phyloP scores from a whole-genome alignment of 148 eudicot genomes.

The Chenopodium suecicum region DNA sequence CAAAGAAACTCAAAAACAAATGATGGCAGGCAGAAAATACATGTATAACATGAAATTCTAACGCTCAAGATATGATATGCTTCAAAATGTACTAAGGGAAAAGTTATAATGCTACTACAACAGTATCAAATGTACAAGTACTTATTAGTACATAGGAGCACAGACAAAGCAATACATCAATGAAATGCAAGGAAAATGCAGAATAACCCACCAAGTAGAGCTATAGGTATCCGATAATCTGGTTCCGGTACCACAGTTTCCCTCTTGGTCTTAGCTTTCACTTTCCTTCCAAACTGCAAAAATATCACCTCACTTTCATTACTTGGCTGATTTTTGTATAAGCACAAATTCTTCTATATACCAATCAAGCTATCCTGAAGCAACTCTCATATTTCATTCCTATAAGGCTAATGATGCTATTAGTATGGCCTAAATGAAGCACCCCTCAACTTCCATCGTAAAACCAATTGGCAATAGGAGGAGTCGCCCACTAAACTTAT shows the following conservation, averaged over 20 bases:
- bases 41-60: background rate
- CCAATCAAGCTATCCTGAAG: background rate
- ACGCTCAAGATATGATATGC: background rate
- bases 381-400: background rate
- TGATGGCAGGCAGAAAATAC: background rate
- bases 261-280: slow-evolving; percentile 47
- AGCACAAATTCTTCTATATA: background rate
- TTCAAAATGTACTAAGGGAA: background rate
- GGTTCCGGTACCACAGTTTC: slow-evolving; percentile 85
- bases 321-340: background rate
- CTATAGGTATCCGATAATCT: slow-evolving; percentile 82
- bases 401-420: background rate
- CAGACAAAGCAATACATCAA: background rate
- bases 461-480: background rate
- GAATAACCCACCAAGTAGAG: slow-evolving; percentile 62
- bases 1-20: background rate
- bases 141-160: background rate
- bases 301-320: slow-evolving; percentile 9
- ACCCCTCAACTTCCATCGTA: background rate
- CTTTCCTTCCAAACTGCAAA: slow-evolving; percentile 63
- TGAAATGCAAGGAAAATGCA: background rate
- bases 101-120: background rate
- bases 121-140: background rate
- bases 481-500: background rate
- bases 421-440: background rate